These are phyloP conservation scores for Acmispon strigosus DNA, from an alignment of 306 rosid species.

Conservation along the genomic window DNA sequence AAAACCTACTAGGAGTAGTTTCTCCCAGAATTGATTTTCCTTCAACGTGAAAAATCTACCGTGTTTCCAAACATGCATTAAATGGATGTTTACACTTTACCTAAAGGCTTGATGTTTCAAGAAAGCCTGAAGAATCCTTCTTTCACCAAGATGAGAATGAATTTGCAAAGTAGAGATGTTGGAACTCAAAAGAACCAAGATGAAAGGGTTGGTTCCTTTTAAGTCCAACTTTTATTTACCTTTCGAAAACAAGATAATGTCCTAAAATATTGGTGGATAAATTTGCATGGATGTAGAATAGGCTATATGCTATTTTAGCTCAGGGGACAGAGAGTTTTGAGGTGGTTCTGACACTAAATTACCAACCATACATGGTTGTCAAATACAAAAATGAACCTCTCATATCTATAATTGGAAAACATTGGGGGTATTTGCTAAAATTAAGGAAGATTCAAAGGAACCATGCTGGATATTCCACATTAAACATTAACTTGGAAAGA, in stretches of 20 bases:
- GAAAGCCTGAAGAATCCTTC: background rate
- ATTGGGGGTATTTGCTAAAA: background rate
- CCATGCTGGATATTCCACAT: constrained; percentile 8
- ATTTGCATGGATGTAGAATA: constrained; percentile 1
- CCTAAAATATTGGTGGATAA: constrained; percentile 38
- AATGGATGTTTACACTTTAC: background rate
- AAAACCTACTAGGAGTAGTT: too few species aligned
- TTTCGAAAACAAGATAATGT: constrained; percentile 2
- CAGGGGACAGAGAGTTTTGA: constrained; percentile 12
- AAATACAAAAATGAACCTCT: constrained; percentile 1
- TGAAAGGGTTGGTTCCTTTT: constrained; percentile 25
- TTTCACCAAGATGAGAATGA: background rate
- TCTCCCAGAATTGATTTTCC: too few species aligned
- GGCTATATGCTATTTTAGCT: constrained; percentile 24
- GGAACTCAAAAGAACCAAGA: constrained; percentile 30
- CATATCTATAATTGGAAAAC: background rate
- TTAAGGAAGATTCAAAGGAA: background rate
- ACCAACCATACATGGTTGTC: constrained; percentile 20
- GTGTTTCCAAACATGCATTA: too few species aligned
- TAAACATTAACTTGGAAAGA: background rate
- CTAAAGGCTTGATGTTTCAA: constrained; percentile 19
- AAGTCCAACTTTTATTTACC: constrained; percentile 22
- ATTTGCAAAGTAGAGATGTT: background rate
- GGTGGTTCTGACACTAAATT: constrained; percentile 19
- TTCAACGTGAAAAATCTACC: too few species aligned